Percentiles rank a stretch among this genome's conserved stretches.
These are phyloP conservation scores for Penicillium sp. DNA, from an alignment of 2,329 filamentous ascomycete species.

Conservation along the genomic window DNA sequence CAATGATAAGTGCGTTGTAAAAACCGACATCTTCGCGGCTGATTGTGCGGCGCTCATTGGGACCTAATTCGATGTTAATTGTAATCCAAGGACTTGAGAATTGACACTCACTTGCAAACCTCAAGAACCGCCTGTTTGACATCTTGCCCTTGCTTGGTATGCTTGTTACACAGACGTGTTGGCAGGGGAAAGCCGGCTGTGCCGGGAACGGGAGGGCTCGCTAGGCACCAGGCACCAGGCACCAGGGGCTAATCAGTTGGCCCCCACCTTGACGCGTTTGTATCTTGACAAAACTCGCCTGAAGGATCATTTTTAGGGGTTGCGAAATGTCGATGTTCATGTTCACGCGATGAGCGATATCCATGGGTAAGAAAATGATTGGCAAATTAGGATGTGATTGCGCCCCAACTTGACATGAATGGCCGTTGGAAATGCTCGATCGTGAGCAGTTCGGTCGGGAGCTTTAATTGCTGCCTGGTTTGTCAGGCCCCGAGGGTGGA, in stretches of 20 bases:
- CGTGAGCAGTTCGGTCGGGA: no score
- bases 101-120: not conserved
- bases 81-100: no score
- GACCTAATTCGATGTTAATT: constrained; percentile 28
- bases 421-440: no score
- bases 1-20: constrained; percentile 43
- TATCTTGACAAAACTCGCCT: not conserved
- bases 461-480: no score
- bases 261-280: not conserved
- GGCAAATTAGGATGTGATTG: no score
- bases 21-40: constrained; percentile 42
- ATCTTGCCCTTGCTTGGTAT: not conserved
- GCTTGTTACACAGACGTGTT: not conserved
- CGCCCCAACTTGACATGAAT: no score
- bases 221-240: not conserved
- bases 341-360: no score
- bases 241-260: not conserved
- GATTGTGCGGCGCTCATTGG: constrained; percentile 45
- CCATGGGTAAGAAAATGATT: no score
- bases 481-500: no score
- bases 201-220: not conserved
- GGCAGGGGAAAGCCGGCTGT: not conserved
- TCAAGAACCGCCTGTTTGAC: not conserved
- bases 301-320: not conserved
- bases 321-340: no score